Percentiles rank a stretch among this genome's conserved stretches.
Evolutionary conservation across 1,284 basidiomycete genomes (phyloP).

Genomic region (Calocybe gambosa): DNA sequence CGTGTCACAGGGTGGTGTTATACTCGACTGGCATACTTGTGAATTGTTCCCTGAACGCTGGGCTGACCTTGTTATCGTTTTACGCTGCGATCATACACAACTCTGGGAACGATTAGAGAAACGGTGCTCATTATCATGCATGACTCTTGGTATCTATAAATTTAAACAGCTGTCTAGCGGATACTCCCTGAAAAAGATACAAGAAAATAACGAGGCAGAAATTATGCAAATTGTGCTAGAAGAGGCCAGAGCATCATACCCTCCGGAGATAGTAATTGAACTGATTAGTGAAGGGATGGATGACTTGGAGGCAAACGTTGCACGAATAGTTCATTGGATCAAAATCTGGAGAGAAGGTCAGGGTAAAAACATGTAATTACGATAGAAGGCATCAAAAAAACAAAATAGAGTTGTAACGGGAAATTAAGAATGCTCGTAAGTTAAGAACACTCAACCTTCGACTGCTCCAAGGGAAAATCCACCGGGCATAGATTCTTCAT

Average conservation of each 20-base stretch:
- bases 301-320: slow-evolving; percentile 84
- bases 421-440: not conserved
- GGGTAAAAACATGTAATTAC: slow-evolving; percentile 3
- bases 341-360: slow-evolving; percentile 66
- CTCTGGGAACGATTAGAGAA: slow-evolving; percentile 95
- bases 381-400: not conserved
- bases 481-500: slow-evolving; percentile 25
- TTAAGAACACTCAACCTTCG: slow-evolving; percentile 24
- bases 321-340: slow-evolving; percentile 84
- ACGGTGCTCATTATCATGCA: slow-evolving; percentile 46
- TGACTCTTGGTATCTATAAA: not conserved
- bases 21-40: slow-evolving; percentile 98
- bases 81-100: slow-evolving; percentile 83
- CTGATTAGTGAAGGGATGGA: slow-evolving; percentile 75
- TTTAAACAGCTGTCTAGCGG: slow-evolving; percentile 32
- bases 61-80: slow-evolving; percentile 94
- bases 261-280: slow-evolving; percentile 82
- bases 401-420: too few relatives aligned
- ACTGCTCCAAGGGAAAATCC: slow-evolving; percentile 29
- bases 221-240: slow-evolving; percentile 94
- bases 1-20: slow-evolving; percentile 66
- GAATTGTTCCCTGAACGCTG: slow-evolving; percentile 94
- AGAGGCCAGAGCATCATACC: slow-evolving; percentile 86
- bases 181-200: slow-evolving; percentile 90
- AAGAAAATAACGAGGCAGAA: slow-evolving; percentile 98